These are phyloP conservation scores for Solanum stenotomum DNA, from an alignment of 257 asterid genomes.

Conservation along the genomic window DNA sequence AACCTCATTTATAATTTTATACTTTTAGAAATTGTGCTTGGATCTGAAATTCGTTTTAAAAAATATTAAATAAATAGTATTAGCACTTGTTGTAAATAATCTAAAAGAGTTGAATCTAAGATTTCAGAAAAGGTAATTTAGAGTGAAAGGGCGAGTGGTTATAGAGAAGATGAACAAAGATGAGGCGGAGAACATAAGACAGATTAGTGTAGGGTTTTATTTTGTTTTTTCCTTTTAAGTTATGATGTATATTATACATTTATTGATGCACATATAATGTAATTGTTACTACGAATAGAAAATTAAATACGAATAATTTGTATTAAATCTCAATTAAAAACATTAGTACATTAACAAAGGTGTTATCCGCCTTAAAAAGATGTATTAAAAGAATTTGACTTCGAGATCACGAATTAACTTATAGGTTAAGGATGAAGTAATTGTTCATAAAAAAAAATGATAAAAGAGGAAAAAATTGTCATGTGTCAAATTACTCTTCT, in stretches of 20 bases:
- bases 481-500: neutral
- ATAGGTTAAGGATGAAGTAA: neutral
- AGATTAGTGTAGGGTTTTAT: neutral
- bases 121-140: neutral
- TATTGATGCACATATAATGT: neutral
- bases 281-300: neutral
- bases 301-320: neutral
- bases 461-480: neutral
- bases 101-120: neutral
- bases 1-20: neutral
- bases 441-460: neutral
- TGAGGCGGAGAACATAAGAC: neutral
- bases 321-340: neutral
- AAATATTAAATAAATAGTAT: neutral
- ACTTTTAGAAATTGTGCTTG: neutral
- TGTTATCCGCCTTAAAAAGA: no score
- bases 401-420: neutral
- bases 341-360: no score
- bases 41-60: neutral
- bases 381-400: neutral
- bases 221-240: neutral
- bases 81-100: neutral
- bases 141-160: neutral
- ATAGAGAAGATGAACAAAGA: neutral
- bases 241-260: neutral